phyloP scores from a whole-genome alignment of 495 filamentous ascomycete species.

The Aspergillus diversus region DNA sequence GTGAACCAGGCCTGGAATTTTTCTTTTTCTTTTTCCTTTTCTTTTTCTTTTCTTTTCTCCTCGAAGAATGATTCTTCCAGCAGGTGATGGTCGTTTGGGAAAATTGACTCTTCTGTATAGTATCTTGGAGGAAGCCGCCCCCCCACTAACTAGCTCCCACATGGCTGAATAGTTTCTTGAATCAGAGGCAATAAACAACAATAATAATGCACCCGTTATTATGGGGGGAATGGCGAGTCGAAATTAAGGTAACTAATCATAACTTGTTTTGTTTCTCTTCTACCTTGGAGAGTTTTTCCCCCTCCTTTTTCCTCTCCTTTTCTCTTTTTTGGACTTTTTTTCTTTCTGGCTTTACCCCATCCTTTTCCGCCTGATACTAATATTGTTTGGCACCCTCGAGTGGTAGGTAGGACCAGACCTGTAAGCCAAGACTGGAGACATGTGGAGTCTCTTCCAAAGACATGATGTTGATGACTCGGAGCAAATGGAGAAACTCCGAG shows the following conservation, averaged over 20 bases:
- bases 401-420: not conserved
- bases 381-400: not conserved
- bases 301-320: not conserved
- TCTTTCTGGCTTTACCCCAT: not conserved
- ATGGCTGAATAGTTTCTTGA: conserved; percentile 19
- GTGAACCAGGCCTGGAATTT: not conserved
- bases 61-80: too few relatives aligned
- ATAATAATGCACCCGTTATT: not conserved
- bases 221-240: not conserved
- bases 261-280: not conserved
- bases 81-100: not conserved
- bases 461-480: conserved; percentile 15
- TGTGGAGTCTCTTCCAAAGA: conserved; percentile 5
- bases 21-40: too few relatives aligned
- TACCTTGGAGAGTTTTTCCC: not conserved
- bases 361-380: not conserved
- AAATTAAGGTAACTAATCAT: not conserved
- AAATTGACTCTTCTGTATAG: not conserved
- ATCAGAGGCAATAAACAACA: conserved; percentile 1
- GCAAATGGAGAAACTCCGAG: conserved; percentile 20
- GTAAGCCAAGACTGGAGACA: conserved; percentile 16
- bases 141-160: conserved; percentile 20
- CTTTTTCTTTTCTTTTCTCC: too few relatives aligned
- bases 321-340: not conserved
- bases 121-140: conserved; percentile 12